phyloP scores from a whole-genome alignment of 2,329 filamentous ascomycete genomes.

The Diaporthe ilicicola region DNA sequence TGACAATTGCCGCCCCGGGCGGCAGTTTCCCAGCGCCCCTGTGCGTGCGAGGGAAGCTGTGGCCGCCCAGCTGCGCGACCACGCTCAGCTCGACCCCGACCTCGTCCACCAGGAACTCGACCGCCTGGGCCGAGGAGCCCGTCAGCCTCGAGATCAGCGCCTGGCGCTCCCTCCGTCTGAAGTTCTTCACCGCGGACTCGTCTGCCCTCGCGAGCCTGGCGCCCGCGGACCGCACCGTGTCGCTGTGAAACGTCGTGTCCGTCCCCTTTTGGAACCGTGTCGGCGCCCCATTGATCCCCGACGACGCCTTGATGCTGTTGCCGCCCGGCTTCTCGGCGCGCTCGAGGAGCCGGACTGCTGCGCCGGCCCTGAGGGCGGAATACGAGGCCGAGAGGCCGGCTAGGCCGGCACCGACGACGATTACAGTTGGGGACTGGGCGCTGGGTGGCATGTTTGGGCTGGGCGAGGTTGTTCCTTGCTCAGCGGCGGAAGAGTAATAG shows the following conservation, averaged over 20 bases:
- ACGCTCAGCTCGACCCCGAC: slow-evolving; percentile 66
- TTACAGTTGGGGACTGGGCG: slow-evolving; percentile 48
- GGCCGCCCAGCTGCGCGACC: slow-evolving; percentile 68
- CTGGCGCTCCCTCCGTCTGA: slow-evolving; percentile 44
- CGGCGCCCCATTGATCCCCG: slow-evolving; percentile 70
- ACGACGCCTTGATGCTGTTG: slow-evolving; percentile 73
- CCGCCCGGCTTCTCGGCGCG: slow-evolving; percentile 67
- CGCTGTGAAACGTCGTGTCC: slow-evolving; percentile 55
- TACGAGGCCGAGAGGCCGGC: slow-evolving; percentile 69
- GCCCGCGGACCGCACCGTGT: slow-evolving; percentile 67
- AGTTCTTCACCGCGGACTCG: slow-evolving; percentile 30
- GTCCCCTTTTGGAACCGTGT: slow-evolving; percentile 62
- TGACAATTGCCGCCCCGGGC: slow-evolving; percentile 67
- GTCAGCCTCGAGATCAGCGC: slow-evolving; percentile 59
- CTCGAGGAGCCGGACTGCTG: slow-evolving; percentile 66
- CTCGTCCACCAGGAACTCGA: slow-evolving; percentile 65
- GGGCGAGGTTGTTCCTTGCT: neutral
- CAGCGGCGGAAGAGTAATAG: neutral
- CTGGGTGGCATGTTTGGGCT: slow-evolving; percentile 29
- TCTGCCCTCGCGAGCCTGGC: slow-evolving; percentile 44
- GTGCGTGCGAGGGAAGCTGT: slow-evolving; percentile 64
- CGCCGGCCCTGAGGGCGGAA: slow-evolving; percentile 60
- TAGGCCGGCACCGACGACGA: slow-evolving; percentile 72
- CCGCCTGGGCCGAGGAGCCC: slow-evolving; percentile 53
- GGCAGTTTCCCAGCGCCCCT: slow-evolving; percentile 63